phyloP scores from a whole-genome alignment of 305 asterid species.

The Fraxinus sp. region DNA sequence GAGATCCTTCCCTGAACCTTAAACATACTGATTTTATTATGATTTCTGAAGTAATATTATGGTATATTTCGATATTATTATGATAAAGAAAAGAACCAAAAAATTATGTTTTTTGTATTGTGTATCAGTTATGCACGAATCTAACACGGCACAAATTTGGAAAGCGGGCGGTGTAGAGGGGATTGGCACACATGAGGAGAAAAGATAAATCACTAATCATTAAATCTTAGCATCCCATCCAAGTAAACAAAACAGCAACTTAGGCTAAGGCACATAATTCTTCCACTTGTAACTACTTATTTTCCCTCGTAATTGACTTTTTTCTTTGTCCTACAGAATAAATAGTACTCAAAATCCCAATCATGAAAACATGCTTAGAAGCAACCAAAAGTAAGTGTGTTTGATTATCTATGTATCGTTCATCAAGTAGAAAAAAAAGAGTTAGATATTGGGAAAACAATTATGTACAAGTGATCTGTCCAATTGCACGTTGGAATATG shows the following conservation, averaged over 20 bases:
- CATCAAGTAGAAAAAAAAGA: constrained; percentile 12
- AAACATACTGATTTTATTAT: neutral
- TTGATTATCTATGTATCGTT: constrained; percentile 28
- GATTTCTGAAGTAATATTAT: neutral
- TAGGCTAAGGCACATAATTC: neutral
- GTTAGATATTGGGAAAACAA: constrained; percentile 24
- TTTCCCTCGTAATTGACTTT: constrained; percentile 24
- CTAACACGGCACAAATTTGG: neutral
- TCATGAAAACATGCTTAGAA: constrained; percentile 89
- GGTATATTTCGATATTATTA: neutral
- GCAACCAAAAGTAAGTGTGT: constrained; percentile 49
- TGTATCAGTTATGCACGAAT: neutral
- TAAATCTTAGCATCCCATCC: constrained; percentile 3
- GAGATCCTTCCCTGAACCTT: neutral
- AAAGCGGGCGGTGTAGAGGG: neutral
- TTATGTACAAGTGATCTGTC: constrained; percentile 4
- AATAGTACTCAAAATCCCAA: constrained; percentile 27
- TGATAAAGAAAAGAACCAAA: neutral
- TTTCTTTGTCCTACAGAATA: neutral
- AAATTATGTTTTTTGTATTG: neutral
- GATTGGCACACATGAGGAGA: neutral
- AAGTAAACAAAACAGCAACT: neutral
- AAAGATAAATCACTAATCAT: neutral
- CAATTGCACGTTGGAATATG: constrained; percentile 20
- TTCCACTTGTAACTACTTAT: neutral